Evolutionary conservation across 805 yeast genomes (phyloP), one percentile per base, ranked within the genome.

Genomic region (Wickerhamiella musiphila): DNA sequence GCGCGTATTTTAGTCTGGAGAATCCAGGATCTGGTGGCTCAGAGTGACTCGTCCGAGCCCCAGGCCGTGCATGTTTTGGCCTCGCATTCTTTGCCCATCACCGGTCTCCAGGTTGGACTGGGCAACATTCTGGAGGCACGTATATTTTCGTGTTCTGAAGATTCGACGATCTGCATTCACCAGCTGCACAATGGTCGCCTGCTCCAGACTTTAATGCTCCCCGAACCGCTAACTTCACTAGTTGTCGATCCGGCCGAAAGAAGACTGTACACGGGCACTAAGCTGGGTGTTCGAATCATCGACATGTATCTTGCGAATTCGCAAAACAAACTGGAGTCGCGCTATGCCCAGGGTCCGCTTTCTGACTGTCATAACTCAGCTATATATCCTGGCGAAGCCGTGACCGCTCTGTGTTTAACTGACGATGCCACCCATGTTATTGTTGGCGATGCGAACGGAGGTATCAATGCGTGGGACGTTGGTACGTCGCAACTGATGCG

Each of bases 171-270:
- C 32, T 60, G 93, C 43, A 63, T 79, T 23, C 82, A 77, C 56
- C 72, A 72, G 44, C 46, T 79, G 26, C 43, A 52, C 12, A 43
- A 56, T 7, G 54, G 60, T 25, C 49, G 53, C 20, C 54, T 77
- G 22, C 51, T 78, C 13, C 64, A 82, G 6, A 81, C 94, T 0
- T 73, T 79, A 47, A 73, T 83, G n/a, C 53, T 76, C 17, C 68
- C 74, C 3, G 47, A 53, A 13, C 65, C 76, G 0, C 64, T 79
- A 8, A 63, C 64, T 17, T 56, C 75, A 13, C 34, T 86, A 5
- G 63, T 70, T 0, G 56, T 68, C 5, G 96, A 86, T 51, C 82
- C 92, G 1, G 81, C 84, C 0, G 79, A 73, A 45, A 61, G 96
- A 44, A 63, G 71, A 2, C 36, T 78, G 1, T 86, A 77, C 48